Base-by-base conservation (phyloP, 2,329 filamentous ascomycete genomes). In the Colletotrichum zoysiae region DNA sequence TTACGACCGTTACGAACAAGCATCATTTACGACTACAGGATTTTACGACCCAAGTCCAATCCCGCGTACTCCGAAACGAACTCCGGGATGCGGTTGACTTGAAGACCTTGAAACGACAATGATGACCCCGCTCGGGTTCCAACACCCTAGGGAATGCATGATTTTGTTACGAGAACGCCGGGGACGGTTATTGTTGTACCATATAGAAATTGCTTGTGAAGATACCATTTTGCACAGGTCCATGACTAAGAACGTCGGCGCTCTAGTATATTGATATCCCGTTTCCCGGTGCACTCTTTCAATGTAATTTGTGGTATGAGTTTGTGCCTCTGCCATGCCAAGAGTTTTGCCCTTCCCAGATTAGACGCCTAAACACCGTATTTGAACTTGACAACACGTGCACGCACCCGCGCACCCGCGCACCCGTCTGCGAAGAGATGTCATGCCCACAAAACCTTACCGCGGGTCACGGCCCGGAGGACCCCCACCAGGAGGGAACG, bases 391-490 rank as follows among this genome's bases (percentile, higher is more conserved):
- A 55, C 59, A 65, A 69, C 50, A 64, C 18, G 42, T 5, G 30
- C 44, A n/a, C 42, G 35, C 6, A 18, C 35, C 18, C 26, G n/a
- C 42, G 35, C 6, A 18, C 35, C 18, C 26, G n/a, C 26, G 35
- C 62, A 11, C 69, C 46, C 50, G 26, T 60, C 55, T 26, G 42
- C 40, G 20, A 46, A 23, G 35, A 33, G 57, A 59, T 56, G 61
- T 51, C 35, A 30, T 42, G 6, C 48, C 30, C 30, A 23, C 23
- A 14, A 33, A n/a, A 12, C 18, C 55, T 78, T 77, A 85, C 75
- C 82, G 79, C 77, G 80, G 80, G 48, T 83, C 82, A 42, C 80
- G 82, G 46, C 83, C 84, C 30, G 81, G 82, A 33, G 78, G 67
- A 11, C 51, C 67, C 23, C 70, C 76, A 33, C 81, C 79, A 30